Evolutionary conservation across 352 stramenopile genomes (phyloP).

Genomic region (Thraustochytrium striatum): DNA sequence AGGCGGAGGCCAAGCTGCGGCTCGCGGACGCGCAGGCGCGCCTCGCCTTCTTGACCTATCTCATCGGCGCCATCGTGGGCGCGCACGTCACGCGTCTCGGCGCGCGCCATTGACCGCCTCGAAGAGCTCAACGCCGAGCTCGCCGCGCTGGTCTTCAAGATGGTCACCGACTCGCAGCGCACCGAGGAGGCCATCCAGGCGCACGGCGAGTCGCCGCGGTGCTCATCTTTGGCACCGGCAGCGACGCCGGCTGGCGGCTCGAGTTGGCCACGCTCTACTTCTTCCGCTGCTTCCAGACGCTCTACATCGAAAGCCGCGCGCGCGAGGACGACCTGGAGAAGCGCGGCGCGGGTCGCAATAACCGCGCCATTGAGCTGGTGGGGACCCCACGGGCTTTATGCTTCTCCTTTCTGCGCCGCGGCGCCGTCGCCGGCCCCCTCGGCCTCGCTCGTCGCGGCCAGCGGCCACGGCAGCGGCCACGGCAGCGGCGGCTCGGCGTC

Average conservation of each 20-base stretch:
- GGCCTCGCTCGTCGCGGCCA: not conserved
- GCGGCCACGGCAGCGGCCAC: not conserved
- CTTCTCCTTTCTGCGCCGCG: constrained; percentile 34
- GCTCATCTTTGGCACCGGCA: constrained; percentile 41
- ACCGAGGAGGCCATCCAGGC: constrained; percentile 30
- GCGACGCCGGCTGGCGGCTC: constrained; percentile 38
- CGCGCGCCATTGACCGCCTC: constrained; percentile 34
- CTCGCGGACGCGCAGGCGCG: constrained; percentile 35
- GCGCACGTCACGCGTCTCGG: constrained; percentile 38
- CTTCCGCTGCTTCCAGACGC: constrained; percentile 41
- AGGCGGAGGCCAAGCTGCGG: not conserved
- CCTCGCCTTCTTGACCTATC: constrained; percentile 34
- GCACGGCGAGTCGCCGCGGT: constrained; percentile 21
- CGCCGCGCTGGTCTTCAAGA: constrained; percentile 38
- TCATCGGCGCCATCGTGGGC: constrained; percentile 36
- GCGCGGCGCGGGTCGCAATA: not conserved
- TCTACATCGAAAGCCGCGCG: constrained; percentile 39
- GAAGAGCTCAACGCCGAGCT: constrained; percentile 44
- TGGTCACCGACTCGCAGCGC: constrained; percentile 45
- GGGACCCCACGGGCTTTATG: constrained; percentile 33
- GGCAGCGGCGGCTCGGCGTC: not conserved
- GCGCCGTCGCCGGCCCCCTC: not conserved
- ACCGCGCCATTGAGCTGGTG: constrained; percentile 21
- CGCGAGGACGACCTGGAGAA: constrained; percentile 21
- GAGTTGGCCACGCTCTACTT: constrained; percentile 46